Evolutionary conservation across 495 filamentous ascomycete species (phyloP).

Genomic region (Penicillium lividum): DNA sequence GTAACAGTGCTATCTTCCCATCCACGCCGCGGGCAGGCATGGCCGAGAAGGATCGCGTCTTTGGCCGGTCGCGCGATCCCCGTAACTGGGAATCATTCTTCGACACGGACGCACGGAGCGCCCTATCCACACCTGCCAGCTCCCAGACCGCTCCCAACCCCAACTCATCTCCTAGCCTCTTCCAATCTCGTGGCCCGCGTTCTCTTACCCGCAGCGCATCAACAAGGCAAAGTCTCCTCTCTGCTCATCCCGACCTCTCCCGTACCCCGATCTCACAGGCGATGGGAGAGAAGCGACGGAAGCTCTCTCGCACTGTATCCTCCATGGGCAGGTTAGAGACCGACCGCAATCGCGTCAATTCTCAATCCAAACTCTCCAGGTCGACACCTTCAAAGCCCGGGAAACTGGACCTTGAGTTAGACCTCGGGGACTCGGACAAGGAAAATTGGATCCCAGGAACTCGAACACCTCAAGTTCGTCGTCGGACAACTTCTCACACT

Average conservation of each 20-base stretch:
- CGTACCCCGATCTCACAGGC: conserved; percentile 45
- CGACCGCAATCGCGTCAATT: conserved; percentile 23
- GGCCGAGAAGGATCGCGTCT: conserved; percentile 38
- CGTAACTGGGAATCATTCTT: conserved; percentile 83
- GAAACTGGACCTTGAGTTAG: conserved; percentile 39
- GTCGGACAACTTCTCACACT: conserved; percentile 36
- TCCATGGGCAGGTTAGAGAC: conserved; percentile 69
- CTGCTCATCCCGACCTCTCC: conserved; percentile 45
- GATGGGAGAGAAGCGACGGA: conserved; percentile 59
- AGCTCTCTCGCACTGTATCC: conserved; percentile 63
- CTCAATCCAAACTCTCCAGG: conserved; percentile 30
- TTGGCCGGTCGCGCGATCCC: conserved; percentile 78
- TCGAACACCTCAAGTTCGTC: conserved; percentile 39
- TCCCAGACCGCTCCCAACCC: conserved; percentile 72
- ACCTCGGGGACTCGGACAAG: conserved; percentile 81
- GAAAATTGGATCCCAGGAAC: conserved; percentile 82
- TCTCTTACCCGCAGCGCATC: conserved; percentile 39
- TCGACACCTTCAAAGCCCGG: conserved; percentile 24
- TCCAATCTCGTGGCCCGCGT: conserved; percentile 64
- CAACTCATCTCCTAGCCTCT: conserved; percentile 67
- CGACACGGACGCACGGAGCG: conserved; percentile 69
- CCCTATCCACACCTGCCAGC: conserved; percentile 69
- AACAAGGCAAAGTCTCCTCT: conserved; percentile 56
- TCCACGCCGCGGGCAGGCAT: conserved; percentile 31
- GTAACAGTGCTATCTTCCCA: conserved; percentile 57